These are phyloP conservation scores for Fusarium xylarioides DNA, from an alignment of 2,329 filamentous ascomycete genomes.

Conservation along the genomic window DNA sequence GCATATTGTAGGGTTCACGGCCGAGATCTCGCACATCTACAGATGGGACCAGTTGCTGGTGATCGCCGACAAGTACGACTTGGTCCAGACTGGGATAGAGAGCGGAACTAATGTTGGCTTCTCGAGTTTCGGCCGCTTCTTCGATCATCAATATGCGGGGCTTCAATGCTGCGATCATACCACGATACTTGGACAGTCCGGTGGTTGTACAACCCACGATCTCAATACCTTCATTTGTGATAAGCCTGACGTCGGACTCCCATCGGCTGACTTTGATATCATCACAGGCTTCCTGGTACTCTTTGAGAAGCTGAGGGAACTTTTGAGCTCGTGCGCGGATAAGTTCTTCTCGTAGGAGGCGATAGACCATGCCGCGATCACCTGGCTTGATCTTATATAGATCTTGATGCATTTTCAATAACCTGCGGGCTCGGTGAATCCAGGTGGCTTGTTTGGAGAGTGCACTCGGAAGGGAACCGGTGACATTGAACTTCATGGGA, in stretches of 20 bases:
- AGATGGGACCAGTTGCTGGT: constrained; percentile 78
- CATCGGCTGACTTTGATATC: constrained; percentile 66
- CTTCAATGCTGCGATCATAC: constrained; percentile 70
- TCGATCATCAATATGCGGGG: constrained; percentile 79
- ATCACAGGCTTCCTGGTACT: constrained; percentile 60
- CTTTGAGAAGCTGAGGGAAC: constrained; percentile 59
- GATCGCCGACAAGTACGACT: constrained; percentile 74
- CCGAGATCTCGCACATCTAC: constrained; percentile 70
- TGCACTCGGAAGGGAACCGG: constrained; percentile 14
- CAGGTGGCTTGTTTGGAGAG: constrained; percentile 16
- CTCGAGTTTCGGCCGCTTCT: constrained; percentile 80
- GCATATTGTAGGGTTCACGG: constrained; percentile 69
- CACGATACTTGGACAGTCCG: constrained; percentile 81
- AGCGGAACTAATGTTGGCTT: constrained; percentile 65
- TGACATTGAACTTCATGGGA: constrained; percentile 31
- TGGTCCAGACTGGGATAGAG: constrained; percentile 62
- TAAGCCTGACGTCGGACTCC: constrained; percentile 62
- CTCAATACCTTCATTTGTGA: constrained; percentile 51
- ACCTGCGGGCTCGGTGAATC: constrained; percentile 17
- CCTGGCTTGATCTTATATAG: constrained; percentile 65
- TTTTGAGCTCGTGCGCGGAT: constrained; percentile 57
- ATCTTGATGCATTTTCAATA: constrained; percentile 50
- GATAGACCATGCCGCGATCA: constrained; percentile 72
- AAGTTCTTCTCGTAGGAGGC: constrained; percentile 65
- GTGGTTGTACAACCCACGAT: constrained; percentile 79